Base-by-base conservation (phyloP, 139 green algal species). In the Trebouxia sp. region DNA sequence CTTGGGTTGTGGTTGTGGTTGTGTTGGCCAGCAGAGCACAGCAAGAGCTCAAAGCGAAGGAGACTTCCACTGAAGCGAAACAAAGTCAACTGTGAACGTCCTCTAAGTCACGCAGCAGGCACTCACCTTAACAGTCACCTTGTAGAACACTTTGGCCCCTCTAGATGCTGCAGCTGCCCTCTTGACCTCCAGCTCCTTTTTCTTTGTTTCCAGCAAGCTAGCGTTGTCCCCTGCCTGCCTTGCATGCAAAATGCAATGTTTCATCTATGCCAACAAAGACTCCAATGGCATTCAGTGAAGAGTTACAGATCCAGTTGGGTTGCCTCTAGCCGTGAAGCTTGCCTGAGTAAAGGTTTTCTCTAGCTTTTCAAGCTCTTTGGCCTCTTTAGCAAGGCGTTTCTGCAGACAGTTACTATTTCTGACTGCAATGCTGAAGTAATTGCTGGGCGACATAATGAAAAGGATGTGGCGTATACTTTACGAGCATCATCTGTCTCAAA, bases 311-410 rank as follows among this genome's bases (percentile, higher is more conserved):
- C n/a, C n/a, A n/a, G n/a, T n/a, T n/a, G n/a, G n/a, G n/a, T n/a
- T n/a, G n/a, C n/a, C n/a, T n/a, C n/a, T n/a, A n/a, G n/a, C n/a
- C n/a, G n/a, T n/a, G 12, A 50, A n/a, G 20, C 42, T 9, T 20
- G 90, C 88, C 89, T 96, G 95, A 0, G 76, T 87, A 8, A 87
- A 85, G 30, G 88, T 50, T 86, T 95, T 97, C 67, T 92, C 84
- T 41, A 96, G 83, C 65, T 82, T 84, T 79, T 97, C 89, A 53
- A 91, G 67, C 39, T 97, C 94, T 78, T 92, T 94, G 7, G 90
- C 86, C 79, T 97, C 94, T 81, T 92, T 96, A n/a, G 88, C 90
- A 45, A 92, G 45, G 1, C 94, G 90, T 77, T 94, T 97, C 91
- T 96, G 89, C 66, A 79, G 38, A 15, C 41, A 7, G 5, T n/a